A percentile compares a stretch with the other conserved stretches of the same genome.
phyloP scores from a whole-genome alignment of 75 land plant species.

The Sequoia sempervirens region DNA sequence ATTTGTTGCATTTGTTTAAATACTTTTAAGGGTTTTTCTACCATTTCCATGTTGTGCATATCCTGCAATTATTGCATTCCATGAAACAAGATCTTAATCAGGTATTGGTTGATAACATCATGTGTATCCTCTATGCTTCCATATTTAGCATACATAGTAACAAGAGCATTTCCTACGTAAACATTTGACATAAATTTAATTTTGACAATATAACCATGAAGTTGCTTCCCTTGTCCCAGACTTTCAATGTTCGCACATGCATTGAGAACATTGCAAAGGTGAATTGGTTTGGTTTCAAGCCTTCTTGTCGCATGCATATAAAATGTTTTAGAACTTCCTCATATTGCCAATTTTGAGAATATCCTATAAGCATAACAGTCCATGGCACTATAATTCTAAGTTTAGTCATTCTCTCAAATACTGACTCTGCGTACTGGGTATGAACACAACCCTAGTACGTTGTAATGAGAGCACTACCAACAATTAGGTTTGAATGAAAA shows the following conservation, averaged over 20 bases:
- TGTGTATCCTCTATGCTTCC: slow-evolving; percentile 31
- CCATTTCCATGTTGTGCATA: no score
- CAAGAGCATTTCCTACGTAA: slow-evolving; percentile 40
- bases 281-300: no score
- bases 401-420: slow-evolving; percentile 35
- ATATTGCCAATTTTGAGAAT: no score
- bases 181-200: no score
- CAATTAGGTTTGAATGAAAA: no score
- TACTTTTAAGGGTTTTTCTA: slow-evolving; percentile 20
- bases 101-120: slow-evolving; percentile 27
- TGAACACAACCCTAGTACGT: slow-evolving; percentile 56
- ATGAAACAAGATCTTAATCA: no score
- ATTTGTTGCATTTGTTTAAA: slow-evolving; percentile 32
- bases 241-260: slow-evolving; percentile 48
- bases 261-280: slow-evolving; percentile 34
- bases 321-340: no score
- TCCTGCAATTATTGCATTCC: no score
- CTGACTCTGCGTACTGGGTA: slow-evolving; percentile 27
- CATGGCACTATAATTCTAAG: slow-evolving; percentile 42
- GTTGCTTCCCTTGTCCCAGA: slow-evolving; percentile 33
- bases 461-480: no score
- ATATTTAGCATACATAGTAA: slow-evolving; percentile 72
- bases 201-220: no score
- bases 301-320: no score
- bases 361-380: slow-evolving; percentile 58